Evolutionary conservation across 1,284 basidiomycete genomes (phyloP).

Genomic region (Tilletia indica): DNA sequence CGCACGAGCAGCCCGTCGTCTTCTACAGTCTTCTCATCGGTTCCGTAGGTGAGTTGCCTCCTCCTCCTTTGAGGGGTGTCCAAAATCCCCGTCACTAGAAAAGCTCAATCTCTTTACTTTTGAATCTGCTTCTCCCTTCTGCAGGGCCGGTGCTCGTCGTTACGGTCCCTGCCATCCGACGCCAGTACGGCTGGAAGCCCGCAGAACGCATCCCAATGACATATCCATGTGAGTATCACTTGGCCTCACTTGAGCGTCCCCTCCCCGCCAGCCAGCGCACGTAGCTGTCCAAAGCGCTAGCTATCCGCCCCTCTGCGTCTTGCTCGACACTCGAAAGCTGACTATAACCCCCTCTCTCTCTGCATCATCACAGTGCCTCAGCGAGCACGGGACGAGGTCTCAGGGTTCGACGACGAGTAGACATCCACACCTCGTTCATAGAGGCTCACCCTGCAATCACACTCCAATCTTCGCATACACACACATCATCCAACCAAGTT

Average conservation of each 20-base stretch:
- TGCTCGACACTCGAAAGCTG: not conserved
- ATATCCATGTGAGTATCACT: conserved; percentile 72
- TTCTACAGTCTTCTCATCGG: conserved; percentile 83
- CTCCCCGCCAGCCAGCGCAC: not conserved
- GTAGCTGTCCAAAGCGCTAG: not conserved
- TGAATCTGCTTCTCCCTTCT: conserved; percentile 23
- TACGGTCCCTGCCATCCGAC: conserved; percentile 75
- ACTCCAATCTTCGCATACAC: too few relatives aligned
- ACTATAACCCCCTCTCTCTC: too few relatives aligned
- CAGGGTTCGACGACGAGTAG: conserved; percentile 47
- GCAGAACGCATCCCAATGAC: conserved; percentile 75
- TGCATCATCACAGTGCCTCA: conserved; percentile 39
- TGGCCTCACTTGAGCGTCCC: too few relatives aligned
- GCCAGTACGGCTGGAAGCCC: conserved; percentile 69
- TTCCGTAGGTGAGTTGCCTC: conserved; percentile 45
- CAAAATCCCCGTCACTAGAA: not conserved
- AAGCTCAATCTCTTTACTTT: not conserved
- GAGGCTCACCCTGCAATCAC: too few relatives aligned
- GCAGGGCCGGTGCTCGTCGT: conserved; percentile 75
- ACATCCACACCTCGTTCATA: too few relatives aligned
- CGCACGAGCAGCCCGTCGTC: conserved; percentile 87
- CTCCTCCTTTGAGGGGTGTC: not conserved
- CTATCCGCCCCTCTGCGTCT: not conserved
- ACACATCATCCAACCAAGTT: too few relatives aligned
- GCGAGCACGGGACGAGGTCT: conserved; percentile 39